Base-by-base conservation (phyloP, 2,329 filamentous ascomycete genomes). In the Colletotrichum nymphaeae region DNA sequence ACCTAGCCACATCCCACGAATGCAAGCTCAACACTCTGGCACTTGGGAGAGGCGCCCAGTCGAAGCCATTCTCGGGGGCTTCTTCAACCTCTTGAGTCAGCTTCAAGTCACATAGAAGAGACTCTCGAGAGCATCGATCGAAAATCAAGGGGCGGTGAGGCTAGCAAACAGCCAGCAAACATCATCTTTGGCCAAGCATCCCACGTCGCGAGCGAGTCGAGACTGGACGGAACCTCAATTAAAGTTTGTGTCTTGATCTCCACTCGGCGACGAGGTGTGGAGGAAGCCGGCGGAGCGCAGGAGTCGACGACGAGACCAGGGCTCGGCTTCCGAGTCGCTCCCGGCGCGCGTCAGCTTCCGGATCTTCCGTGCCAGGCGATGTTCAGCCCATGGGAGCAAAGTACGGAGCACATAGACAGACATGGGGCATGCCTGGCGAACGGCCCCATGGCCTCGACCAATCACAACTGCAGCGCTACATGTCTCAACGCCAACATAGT, bases 281-380 rank as follows among this genome's bases (percentile, higher is more conserved):
- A 71, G 67, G 28, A 28, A 49, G 42, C 55, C 52, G 26, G 66
- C 66, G 42, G 53, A 73, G 16, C 22, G 60, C 57, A 60, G 28
- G 28, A 35, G 35, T 19, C 30, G 28, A 60, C 12, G 53, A 66
- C 32, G 35, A 63, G 52, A 63, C 57, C 46, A 57, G 35, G 56
- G 63, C 57, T 62, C 69, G 69, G 65, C 65, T 53, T 28, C 65
- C 69, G 58, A 72, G 58, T 72, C 57, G 37, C 62, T 73, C 60
- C 60, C 70, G 70, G 71, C 62, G 71, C 68, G 67, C 68, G 56
- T 72, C 67, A 72, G 57, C 62, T 74, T 74, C 72, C 72, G 72
- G 62, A 74, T 72, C 58, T 67, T 72, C 72, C 72, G 63, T 72
- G 62, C 72, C 30, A 67, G 56, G 56, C 67, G 57, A 24, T 32